Percentiles rank a stretch among this genome's conserved stretches.
phyloP scores from a whole-genome alignment of 148 eudicot genomes.

The Mesembryanthemum crystallinum region DNA sequence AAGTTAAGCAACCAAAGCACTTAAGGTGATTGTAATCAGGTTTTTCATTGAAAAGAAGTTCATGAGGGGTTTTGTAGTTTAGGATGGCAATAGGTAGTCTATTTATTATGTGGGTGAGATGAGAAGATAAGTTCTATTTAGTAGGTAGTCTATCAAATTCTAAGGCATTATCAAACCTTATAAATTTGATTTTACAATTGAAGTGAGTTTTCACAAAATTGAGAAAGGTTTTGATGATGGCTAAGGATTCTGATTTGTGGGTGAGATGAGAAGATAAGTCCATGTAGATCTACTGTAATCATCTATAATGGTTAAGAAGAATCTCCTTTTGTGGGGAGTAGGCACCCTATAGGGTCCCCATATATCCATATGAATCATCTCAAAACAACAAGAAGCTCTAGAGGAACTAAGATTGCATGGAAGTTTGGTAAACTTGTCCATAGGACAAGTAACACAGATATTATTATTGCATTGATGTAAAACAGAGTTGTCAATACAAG shows the following conservation, averaged over 20 bases:
- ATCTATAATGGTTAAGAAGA: not conserved
- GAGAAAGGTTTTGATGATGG: not conserved
- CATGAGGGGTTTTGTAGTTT: not conserved
- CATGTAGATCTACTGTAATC: not conserved
- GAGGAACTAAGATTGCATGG: not conserved
- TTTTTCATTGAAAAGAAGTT: not conserved
- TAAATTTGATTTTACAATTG: not conserved
- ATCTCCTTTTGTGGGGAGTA: not conserved
- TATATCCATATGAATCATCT: not conserved
- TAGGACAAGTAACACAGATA: not conserved
- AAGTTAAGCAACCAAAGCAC: not conserved
- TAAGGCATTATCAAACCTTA: not conserved
- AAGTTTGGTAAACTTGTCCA: not conserved
- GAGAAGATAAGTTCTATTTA: too few relatives aligned
- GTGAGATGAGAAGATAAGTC: not conserved
- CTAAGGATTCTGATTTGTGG: not conserved
- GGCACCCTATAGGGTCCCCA: not conserved
- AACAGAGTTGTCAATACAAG: too few relatives aligned
- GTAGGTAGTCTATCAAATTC: too few relatives aligned
- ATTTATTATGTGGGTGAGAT: not conserved
- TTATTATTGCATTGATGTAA: too few relatives aligned
- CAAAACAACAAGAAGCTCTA: not conserved
- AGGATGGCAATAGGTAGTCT: not conserved
- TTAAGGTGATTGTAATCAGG: not conserved
- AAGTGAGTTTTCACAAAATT: not conserved